Conservation (phyloP, 2,329 filamentous ascomycete species). For the Grosmannia huntii region DNA sequence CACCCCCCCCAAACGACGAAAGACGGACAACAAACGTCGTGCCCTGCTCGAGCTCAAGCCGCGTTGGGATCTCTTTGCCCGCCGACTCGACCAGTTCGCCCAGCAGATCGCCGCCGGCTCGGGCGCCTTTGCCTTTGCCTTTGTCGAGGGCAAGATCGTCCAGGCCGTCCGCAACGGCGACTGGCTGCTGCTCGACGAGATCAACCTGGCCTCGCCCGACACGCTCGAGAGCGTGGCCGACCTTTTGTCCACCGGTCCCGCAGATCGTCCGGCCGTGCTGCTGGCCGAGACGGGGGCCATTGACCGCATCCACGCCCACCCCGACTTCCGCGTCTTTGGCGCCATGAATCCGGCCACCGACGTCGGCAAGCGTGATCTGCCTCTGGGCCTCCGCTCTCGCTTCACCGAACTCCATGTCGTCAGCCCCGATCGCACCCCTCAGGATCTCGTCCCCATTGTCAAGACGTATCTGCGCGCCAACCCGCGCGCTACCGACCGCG, state of each 20-base stretch:
- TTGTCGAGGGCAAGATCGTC: constrained; percentile 90
- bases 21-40: constrained; percentile 40
- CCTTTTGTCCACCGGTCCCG: constrained; percentile 42
- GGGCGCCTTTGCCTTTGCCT: constrained; percentile 80
- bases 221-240: constrained; percentile 90
- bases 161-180: constrained; percentile 93
- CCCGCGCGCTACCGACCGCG: constrained; percentile 56
- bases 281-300: constrained; percentile 90
- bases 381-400: constrained; percentile 73
- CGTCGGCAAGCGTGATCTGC: constrained; percentile 88
- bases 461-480: constrained; percentile 66
- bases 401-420: constrained; percentile 95
- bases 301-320: constrained; percentile 77
- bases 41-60: constrained; percentile 45
- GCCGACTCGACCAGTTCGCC: constrained; percentile 65
- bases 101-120: constrained; percentile 56
- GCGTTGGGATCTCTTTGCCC: constrained; percentile 71
- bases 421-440: constrained; percentile 74
- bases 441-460: constrained; percentile 79
- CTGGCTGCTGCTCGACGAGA: constrained; percentile 94
- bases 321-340: constrained; percentile 89
- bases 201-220: constrained; percentile 90
- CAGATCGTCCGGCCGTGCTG: constrained; percentile 62
- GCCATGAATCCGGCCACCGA: constrained; percentile 99
- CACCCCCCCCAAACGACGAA: constrained; percentile 18